phyloP scores from a whole-genome alignment of 208 protist species.

The Crithidia acanthocephali region DNA sequence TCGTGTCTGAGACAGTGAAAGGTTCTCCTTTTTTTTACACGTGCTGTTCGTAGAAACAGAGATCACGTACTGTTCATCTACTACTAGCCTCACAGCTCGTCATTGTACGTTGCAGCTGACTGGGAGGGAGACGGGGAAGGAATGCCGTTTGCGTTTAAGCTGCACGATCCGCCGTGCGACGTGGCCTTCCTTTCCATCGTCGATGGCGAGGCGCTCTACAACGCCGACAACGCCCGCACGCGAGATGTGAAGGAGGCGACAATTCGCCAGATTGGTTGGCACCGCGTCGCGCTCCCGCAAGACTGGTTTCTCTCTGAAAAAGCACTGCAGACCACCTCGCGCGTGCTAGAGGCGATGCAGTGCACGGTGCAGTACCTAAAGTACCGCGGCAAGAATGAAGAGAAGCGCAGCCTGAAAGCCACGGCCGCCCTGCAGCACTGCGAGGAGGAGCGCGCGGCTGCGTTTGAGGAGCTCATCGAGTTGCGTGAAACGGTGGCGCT shows the following conservation, averaged over 20 bases:
- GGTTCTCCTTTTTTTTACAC: too few relatives aligned
- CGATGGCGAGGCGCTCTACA: constrained; percentile 69
- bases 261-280: constrained; percentile 74
- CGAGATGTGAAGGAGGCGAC: constrained; percentile 57
- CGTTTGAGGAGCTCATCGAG: constrained; percentile 73
- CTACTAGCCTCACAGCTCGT: too few relatives aligned
- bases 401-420: constrained; percentile 23
- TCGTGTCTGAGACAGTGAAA: too few relatives aligned
- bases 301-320: constrained; percentile 72
- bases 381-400: constrained; percentile 30
- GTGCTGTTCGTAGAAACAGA: too few relatives aligned
- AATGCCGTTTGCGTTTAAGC: constrained; percentile 71
- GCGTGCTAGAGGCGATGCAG: constrained; percentile 64
- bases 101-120: too few relatives aligned
- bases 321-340: constrained; percentile 34
- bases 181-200: constrained; percentile 74
- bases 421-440: constrained; percentile 26
- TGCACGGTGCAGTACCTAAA: constrained; percentile 81
- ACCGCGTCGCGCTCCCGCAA: constrained; percentile 45
- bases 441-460: constrained; percentile 53
- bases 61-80: too few relatives aligned
- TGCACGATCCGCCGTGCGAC: constrained; percentile 64
- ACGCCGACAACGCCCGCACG: constrained; percentile 33
- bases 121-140: not conserved
- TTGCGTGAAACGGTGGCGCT: constrained; percentile 52